Conservation (phyloP, 2,329 filamentous ascomycete species). For the Aspergillus sp. region DNA sequence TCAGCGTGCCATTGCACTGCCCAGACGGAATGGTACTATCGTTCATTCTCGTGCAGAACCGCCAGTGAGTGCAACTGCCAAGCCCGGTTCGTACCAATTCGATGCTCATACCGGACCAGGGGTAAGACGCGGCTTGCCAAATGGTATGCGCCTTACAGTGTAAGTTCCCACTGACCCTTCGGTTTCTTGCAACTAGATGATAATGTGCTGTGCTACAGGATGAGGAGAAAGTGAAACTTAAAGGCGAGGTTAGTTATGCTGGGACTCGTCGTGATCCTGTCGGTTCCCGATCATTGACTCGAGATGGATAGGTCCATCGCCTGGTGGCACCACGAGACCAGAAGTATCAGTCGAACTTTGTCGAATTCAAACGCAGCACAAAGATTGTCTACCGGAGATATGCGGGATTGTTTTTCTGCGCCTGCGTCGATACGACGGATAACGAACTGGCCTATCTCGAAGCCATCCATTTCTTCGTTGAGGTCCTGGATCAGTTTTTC, state of each 20-base stretch:
- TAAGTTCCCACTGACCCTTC: constrained; percentile 35
- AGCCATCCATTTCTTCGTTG: constrained; percentile 98
- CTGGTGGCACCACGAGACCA: constrained; percentile 97
- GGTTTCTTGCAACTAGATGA: not conserved
- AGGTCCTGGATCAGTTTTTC: constrained; percentile 97
- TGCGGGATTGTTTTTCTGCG: constrained; percentile 98
- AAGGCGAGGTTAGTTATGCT: constrained; percentile 72
- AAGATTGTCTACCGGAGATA: constrained; percentile 98
- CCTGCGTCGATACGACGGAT: constrained; percentile 97
- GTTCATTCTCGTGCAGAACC: constrained; percentile 86
- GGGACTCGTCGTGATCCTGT: constrained; percentile 1
- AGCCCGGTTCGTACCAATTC: not conserved
- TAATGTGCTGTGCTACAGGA: constrained; percentile 51
- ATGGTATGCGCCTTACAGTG: constrained; percentile 96
- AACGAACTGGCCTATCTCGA: constrained; percentile 97
- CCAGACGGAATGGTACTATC: constrained; percentile 61
- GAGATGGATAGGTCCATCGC: constrained; percentile 70
- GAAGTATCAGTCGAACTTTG: constrained; percentile 99
- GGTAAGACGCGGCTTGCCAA: constrained; percentile 98
- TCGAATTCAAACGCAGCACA: constrained; percentile 70
- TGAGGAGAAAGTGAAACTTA: constrained; percentile 98
- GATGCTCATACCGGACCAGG: constrained; percentile 51
- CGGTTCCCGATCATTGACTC: not conserved
- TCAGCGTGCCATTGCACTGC: constrained; percentile 15
- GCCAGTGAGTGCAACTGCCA: constrained; percentile 60